These are phyloP conservation scores for Amanita rimosa DNA, from an alignment of 768 basidiomycete species.

Conservation along the genomic window DNA sequence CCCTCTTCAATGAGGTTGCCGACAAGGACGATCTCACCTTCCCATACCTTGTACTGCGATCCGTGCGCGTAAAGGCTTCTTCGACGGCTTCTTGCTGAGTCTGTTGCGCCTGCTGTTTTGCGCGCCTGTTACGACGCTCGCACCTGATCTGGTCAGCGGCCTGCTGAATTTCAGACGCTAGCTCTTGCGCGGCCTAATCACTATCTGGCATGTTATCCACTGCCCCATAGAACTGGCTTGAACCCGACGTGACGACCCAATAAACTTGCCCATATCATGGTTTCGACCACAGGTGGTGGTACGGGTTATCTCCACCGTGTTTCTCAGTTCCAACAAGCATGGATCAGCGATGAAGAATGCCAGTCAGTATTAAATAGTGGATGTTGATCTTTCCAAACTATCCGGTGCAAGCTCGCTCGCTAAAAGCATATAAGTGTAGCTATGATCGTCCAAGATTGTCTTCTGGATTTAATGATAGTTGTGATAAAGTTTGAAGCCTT, in stretches of 20 bases:
- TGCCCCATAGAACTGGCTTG: slow-evolving; percentile 7
- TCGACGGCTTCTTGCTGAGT: slow-evolving; percentile 46
- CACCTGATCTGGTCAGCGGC: slow-evolving; percentile 81
- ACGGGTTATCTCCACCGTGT: too few species aligned
- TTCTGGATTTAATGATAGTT: too few species aligned
- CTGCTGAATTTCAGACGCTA: slow-evolving; percentile 76
- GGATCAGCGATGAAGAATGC: too few species aligned
- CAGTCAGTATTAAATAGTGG: too few species aligned
- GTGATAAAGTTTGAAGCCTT: too few species aligned
- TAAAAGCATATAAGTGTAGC: too few species aligned
- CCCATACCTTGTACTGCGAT: slow-evolving; percentile 11
- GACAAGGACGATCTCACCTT: slow-evolving; percentile 55
- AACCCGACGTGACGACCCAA: slow-evolving; percentile 9
- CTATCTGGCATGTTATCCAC: slow-evolving; percentile 22
- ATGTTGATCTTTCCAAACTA: too few species aligned
- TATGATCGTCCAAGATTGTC: too few species aligned
- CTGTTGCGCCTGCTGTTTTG: slow-evolving; percentile 34
- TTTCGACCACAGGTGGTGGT: too few species aligned
- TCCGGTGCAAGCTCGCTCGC: too few species aligned
- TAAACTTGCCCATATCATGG: too few species aligned
- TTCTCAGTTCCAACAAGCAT: too few species aligned
- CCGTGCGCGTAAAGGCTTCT: slow-evolving; percentile 34
- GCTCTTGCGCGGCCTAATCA: slow-evolving; percentile 33
- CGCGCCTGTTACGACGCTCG: slow-evolving; percentile 66
- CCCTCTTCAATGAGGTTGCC: slow-evolving; percentile 98